phyloP scores from a whole-genome alignment of 805 yeast genomes.

The Barnettozyma pratensis region DNA sequence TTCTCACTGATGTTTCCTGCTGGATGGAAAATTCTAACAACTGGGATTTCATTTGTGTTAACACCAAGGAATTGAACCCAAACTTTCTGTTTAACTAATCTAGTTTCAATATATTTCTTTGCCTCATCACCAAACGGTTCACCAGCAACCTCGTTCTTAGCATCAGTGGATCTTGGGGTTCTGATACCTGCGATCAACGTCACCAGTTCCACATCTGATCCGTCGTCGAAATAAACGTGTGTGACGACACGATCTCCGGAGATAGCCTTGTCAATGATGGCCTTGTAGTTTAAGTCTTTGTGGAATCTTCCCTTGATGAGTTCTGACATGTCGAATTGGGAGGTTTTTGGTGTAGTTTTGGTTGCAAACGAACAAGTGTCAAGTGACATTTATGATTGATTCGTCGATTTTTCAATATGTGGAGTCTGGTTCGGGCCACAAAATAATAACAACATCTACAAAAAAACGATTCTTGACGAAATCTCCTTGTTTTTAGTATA shows the following conservation, averaged over 20 bases:
- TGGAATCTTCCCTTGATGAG: slow-evolving; percentile 24
- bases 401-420: neutral
- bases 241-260: slow-evolving; percentile 74
- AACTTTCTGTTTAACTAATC: slow-evolving; percentile 58
- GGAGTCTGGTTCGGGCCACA: neutral
- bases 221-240: slow-evolving; percentile 43
- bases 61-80: slow-evolving; percentile 55
- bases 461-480: no score
- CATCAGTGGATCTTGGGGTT: slow-evolving; percentile 60
- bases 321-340: slow-evolving; percentile 8
- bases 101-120: slow-evolving; percentile 53
- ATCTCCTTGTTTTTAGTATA: neutral
- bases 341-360: neutral
- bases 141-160: slow-evolving; percentile 30
- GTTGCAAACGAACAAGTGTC: no score
- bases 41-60: slow-evolving; percentile 54
- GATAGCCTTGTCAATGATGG: slow-evolving; percentile 71
- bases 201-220: slow-evolving; percentile 53
- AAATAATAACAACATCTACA: neutral
- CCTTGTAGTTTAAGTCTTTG: slow-evolving; percentile 25
- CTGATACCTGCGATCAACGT: slow-evolving; percentile 69
- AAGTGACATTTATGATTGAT: no score
- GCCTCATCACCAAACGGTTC: slow-evolving; percentile 68
- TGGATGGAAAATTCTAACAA: slow-evolving; percentile 60
- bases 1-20: slow-evolving; percentile 72